Conservation (phyloP, 345 rosid species). For the Alliaria petiolata region DNA sequence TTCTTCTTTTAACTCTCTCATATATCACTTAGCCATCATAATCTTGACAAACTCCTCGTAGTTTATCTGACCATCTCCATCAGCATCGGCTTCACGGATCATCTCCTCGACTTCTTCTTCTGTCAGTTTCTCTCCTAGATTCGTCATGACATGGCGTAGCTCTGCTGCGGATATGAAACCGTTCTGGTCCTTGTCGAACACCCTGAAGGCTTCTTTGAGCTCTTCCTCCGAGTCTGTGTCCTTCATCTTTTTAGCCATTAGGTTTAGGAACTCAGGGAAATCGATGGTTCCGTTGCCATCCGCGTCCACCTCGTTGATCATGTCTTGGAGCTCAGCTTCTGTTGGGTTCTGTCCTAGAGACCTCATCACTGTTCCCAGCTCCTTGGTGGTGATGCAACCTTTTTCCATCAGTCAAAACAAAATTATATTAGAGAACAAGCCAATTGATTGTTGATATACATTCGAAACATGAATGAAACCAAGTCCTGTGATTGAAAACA, state of each 20-base stretch:
- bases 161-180: conserved; percentile 29
- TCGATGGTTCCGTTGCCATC: conserved; percentile 33
- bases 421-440: neutral
- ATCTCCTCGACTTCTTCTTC: conserved; percentile 34
- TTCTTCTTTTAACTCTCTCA: neutral
- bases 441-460: neutral
- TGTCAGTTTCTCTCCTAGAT: conserved; percentile 19
- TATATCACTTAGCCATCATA: conserved; percentile 32
- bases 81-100: conserved; percentile 31
- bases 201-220: conserved; percentile 33
- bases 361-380: conserved; percentile 75
- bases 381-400: conserved; percentile 74
- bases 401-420: neutral
- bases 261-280: conserved; percentile 31
- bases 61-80: conserved; percentile 35
- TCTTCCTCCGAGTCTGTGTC: conserved; percentile 32
- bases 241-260: conserved; percentile 35
- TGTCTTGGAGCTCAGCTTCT: conserved; percentile 50
- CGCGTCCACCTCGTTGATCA: conserved; percentile 22
- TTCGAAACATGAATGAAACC: too few relatives aligned
- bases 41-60: conserved; percentile 35
- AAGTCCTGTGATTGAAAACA: too few relatives aligned
- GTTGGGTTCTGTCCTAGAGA: conserved; percentile 80
- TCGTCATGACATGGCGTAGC: conserved; percentile 27
- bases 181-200: conserved; percentile 30